These are phyloP conservation scores for Babesia ovata DNA, from an alignment of 169 alveolate species.

Conservation along the genomic window DNA sequence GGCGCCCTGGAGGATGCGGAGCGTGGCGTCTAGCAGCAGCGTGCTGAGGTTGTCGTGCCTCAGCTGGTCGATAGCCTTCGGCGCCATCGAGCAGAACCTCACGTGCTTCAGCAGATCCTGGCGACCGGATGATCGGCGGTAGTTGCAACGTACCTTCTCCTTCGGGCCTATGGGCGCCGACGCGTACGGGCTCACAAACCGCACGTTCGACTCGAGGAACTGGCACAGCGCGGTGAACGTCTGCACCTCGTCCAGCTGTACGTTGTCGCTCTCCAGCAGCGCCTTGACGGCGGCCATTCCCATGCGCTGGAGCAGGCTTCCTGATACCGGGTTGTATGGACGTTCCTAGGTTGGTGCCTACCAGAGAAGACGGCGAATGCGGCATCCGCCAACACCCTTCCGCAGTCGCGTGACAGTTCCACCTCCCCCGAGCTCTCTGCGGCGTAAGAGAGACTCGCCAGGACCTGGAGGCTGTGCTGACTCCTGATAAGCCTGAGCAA, in stretches of 20 bases:
- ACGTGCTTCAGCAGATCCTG: conserved; percentile 52
- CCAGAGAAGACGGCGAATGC: conserved; percentile 61
- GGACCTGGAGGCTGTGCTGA: conserved; percentile 51
- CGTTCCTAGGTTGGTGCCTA: background rate
- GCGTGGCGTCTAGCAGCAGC: conserved; percentile 55
- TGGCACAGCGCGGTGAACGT: conserved; percentile 56
- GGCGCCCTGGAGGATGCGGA: conserved; percentile 40
- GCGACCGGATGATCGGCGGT: too few species aligned
- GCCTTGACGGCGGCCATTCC: conserved; percentile 53
- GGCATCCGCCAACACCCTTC: conserved; percentile 57
- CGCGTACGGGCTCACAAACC: conserved; percentile 48
- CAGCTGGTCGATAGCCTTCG: conserved; percentile 48
- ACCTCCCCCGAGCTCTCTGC: conserved; percentile 58
- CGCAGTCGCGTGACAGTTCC: conserved; percentile 65
- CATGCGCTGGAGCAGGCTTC: conserved; percentile 32
- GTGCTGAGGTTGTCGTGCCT: conserved; percentile 49
- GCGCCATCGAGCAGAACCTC: conserved; percentile 68
- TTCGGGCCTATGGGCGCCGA: conserved; percentile 27
- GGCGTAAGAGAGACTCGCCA: conserved; percentile 47
- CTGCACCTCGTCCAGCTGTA: conserved; percentile 68
- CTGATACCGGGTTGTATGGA: background rate
- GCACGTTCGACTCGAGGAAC: conserved; percentile 31
- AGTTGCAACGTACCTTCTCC: conserved; percentile 44
- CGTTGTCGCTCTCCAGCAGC: conserved; percentile 47
- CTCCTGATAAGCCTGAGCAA: conserved; percentile 42